Evolutionary conservation across 345 rosid species (phyloP), one percentile per base, ranked within the genome.

Genomic region (Euphorbia lathyris): DNA sequence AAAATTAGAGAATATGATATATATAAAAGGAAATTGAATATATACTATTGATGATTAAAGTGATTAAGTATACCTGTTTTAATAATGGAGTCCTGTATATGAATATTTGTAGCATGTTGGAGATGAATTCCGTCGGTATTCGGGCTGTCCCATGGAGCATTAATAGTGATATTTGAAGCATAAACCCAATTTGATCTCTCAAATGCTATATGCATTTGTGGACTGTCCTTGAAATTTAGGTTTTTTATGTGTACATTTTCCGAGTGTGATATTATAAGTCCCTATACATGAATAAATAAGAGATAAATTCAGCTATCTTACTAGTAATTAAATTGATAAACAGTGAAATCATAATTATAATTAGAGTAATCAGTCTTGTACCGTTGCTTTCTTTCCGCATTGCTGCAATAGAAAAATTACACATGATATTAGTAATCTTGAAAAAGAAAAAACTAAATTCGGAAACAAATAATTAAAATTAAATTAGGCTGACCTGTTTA

Each of bases 111-210:
- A 47, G 72, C 73, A 27, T 67, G 76, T 59, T 83, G 82, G 45
- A 85, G 67, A 64, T 85, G 87, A 69, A 87, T 87, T 6, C 91
- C 91, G 36, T 83, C 89, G 3, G 85, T 87, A 74, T 87, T 83
- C 66, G 84, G 91, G 47, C 86, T 85, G 45, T 82, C 7, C 13
- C 65, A 77, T 0, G 83, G 84, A 3, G 89, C 80, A 0, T 14
- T 51, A 64, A 87, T 79, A 60, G 82, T 69, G 57, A 87, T 25
- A 34, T 78, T 53, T 32, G 76, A 30, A 25, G 13, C 81, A 22
- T 32, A 13, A 40, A 80, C 78, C 48, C 57, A 26, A 19, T 40
- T 68, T 9, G 77, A 82, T 26, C 62, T 40, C 23, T 74, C 77
- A 30, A 87, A 38, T 0, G 70, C 72, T 3, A 87, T 48, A 68